These are phyloP conservation scores for Tympanopsis confertula DNA, from an alignment of 2,329 filamentous ascomycete genomes.

Conservation along the genomic window DNA sequence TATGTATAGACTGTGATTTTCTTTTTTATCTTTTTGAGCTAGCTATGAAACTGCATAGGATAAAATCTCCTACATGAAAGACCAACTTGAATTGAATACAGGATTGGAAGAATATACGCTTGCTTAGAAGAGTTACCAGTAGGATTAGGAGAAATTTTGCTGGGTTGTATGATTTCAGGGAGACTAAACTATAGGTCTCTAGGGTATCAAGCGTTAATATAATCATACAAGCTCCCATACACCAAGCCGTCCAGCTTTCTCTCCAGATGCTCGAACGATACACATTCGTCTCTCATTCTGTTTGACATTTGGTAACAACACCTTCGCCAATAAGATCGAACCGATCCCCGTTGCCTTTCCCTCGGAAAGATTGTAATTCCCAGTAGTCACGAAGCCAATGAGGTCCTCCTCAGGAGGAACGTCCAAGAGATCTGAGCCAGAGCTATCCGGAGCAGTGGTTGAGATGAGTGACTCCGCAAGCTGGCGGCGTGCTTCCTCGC, in stretches of 20 bases:
- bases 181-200: too few species aligned
- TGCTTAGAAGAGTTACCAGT: too few species aligned
- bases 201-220: too few species aligned
- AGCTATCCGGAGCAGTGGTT: neutral
- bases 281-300: slow-evolving; percentile 45
- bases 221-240: slow-evolving; percentile 61
- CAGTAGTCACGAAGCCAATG: slow-evolving; percentile 82
- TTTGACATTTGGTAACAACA: slow-evolving; percentile 11
- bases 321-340: slow-evolving; percentile 47
- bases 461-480: neutral
- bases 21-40: too few species aligned
- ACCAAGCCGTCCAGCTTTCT: slow-evolving; percentile 67
- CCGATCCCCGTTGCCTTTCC: slow-evolving; percentile 70
- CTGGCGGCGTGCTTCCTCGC: neutral
- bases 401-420: slow-evolving; percentile 68
- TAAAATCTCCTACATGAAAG: too few species aligned
- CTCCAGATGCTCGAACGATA: slow-evolving; percentile 72
- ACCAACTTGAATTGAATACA: too few species aligned
- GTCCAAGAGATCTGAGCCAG: slow-evolving; percentile 35
- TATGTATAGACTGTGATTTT: too few species aligned
- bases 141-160: too few species aligned
- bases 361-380: slow-evolving; percentile 68
- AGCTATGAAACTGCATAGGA: too few species aligned
- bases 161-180: too few species aligned
- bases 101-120: too few species aligned